These are phyloP conservation scores for Fusarium tjaetaba DNA, from an alignment of 2,329 filamentous ascomycete species.

Conservation along the genomic window DNA sequence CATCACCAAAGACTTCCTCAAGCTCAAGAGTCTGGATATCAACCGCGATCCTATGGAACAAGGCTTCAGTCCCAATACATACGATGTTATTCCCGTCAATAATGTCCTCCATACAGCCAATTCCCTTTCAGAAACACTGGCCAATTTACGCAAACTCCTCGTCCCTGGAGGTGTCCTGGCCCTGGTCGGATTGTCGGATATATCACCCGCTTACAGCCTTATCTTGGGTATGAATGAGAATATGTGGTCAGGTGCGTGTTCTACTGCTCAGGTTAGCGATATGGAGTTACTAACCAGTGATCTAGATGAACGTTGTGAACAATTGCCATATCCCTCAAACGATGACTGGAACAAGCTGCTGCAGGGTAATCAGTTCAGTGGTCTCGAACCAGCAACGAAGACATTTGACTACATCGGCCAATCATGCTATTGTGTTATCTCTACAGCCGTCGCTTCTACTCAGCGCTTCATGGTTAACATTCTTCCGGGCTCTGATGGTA, in stretches of 20 bases:
- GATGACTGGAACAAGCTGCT: not conserved
- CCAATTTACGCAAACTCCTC: not conserved
- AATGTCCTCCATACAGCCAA: constrained; percentile 1
- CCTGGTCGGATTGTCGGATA: constrained; percentile 8
- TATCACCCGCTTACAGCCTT: constrained; percentile 15
- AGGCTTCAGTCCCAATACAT: not conserved
- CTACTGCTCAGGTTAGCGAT: fast-evolving
- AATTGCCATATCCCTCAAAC: not conserved
- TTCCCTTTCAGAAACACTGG: not conserved
- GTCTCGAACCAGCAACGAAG: constrained; percentile 19
- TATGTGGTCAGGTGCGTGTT: constrained; percentile 12
- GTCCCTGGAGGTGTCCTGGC: not conserved
- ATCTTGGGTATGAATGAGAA: constrained; percentile 22
- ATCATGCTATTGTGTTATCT: constrained; percentile 1
- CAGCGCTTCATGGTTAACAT: not conserved
- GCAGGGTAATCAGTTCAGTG: not conserved
- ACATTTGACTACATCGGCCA: constrained; percentile 21
- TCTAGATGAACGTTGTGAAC: not conserved
- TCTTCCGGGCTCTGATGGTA: not conserved
- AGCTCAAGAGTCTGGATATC: constrained; percentile 4
- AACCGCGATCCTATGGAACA: constrained; percentile 6
- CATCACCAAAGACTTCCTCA: not conserved
- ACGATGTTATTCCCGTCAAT: constrained; percentile 2
- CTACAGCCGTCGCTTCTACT: not conserved
- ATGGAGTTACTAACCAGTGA: fast-evolving